These are phyloP conservation scores for Euclidium syriacum DNA, from an alignment of 345 rosid species.

Conservation along the genomic window DNA sequence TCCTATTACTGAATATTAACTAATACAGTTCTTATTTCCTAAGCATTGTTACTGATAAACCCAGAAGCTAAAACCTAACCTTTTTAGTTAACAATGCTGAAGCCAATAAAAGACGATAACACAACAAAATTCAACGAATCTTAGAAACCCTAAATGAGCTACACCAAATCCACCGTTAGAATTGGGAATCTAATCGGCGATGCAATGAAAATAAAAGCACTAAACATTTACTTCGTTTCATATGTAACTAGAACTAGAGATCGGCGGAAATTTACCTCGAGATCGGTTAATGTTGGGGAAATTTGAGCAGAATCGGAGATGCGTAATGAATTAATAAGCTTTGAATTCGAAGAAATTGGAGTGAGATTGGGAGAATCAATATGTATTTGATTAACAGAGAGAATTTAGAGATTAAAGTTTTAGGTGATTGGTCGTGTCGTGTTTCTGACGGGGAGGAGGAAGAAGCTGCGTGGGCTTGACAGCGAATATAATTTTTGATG, in stretches of 20 bases:
- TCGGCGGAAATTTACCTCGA: not conserved
- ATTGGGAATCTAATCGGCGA: not conserved
- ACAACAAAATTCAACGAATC: not conserved
- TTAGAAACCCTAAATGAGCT: not conserved
- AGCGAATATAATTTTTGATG: not conserved
- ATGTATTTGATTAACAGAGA: too few species aligned
- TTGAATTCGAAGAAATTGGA: constrained; percentile 3
- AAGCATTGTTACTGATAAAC: not conserved
- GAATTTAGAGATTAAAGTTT: not conserved
- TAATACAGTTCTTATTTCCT: not conserved
- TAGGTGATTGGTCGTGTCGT: constrained; percentile 16
- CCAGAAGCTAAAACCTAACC: not conserved
- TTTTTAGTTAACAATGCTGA: constrained; percentile 4
- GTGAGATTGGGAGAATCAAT: not conserved
- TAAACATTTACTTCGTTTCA: not conserved
- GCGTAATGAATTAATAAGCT: not conserved
- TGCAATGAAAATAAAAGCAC: not conserved
- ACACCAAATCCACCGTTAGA: not conserved
- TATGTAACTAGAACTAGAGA: not conserved
- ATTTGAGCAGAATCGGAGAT: not conserved
- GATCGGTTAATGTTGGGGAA: not conserved
- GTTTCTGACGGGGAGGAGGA: constrained; percentile 8
- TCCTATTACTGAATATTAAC: not conserved
- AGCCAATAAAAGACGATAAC: not conserved
- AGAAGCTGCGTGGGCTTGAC: constrained; percentile 4